These are phyloP conservation scores for Bonia amplexicaulis DNA, from an alignment of 176 grass and related monocot species.

Conservation along the genomic window DNA sequence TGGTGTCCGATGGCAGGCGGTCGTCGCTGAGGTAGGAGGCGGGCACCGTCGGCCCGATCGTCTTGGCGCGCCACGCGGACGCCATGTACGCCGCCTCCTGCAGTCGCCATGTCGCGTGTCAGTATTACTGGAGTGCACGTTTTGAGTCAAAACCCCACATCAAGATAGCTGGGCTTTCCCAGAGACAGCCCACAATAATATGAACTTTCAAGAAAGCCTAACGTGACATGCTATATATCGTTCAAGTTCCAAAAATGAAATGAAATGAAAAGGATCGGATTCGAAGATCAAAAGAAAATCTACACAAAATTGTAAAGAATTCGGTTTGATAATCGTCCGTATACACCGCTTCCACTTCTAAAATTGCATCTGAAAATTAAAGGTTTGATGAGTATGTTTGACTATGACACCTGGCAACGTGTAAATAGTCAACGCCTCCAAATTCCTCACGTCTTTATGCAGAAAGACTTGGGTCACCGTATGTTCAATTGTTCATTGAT, in stretches of 20 bases:
- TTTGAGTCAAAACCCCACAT: background rate
- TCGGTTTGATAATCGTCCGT: background rate
- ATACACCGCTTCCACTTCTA: background rate
- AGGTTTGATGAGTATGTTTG: background rate
- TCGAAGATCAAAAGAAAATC: background rate
- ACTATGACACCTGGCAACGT: background rate
- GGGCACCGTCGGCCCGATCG: conserved; percentile 74
- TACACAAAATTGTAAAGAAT: background rate
- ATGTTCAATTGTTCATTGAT: background rate
- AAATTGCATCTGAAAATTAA: background rate
- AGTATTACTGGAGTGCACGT: background rate
- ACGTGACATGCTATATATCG: background rate
- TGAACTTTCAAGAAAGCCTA: background rate
- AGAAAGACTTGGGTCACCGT: no score
- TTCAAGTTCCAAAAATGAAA: no score
- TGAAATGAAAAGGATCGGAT: background rate
- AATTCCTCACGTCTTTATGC: no score
- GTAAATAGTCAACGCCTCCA: no score
- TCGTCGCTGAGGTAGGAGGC: conserved; percentile 41
- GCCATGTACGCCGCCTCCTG: conserved; percentile 72
- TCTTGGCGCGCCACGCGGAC: conserved; percentile 51
- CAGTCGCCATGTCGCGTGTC: background rate
- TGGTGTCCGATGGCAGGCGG: background rate
- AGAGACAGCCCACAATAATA: background rate
- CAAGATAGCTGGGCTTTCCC: background rate